These are phyloP conservation scores for Colletotrichum eremochloae DNA, from an alignment of 2,329 filamentous ascomycete genomes.

Conservation along the genomic window DNA sequence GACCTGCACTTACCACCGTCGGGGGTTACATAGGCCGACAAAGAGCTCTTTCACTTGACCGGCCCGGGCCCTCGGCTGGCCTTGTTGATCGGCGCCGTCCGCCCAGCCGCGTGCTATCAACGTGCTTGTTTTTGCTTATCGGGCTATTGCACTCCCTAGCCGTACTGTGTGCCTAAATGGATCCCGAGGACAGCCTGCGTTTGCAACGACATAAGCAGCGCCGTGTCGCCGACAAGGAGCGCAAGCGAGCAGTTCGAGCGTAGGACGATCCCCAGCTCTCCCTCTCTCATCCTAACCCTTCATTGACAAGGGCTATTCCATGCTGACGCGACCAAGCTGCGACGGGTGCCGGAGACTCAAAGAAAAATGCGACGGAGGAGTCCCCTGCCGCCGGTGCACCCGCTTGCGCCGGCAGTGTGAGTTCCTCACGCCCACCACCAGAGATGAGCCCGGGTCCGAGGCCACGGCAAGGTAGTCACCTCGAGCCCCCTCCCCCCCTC, in stretches of 20 bases:
- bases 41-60: conserved; percentile 17
- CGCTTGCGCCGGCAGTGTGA: conserved; percentile 65
- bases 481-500: too few species aligned
- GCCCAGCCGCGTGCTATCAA: conserved; percentile 20
- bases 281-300: neutral
- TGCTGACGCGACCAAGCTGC: conserved; percentile 56
- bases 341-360: conserved; percentile 68
- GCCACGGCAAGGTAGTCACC: conserved; percentile 24
- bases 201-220: conserved; percentile 44
- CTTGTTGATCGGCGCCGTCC: conserved; percentile 26
- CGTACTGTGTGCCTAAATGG: conserved; percentile 23
- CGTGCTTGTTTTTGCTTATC: conserved; percentile 19
- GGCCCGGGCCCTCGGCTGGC: conserved; percentile 34
- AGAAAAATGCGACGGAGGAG: conserved; percentile 69
- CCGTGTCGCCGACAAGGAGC: conserved; percentile 46
- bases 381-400: conserved; percentile 66
- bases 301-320: conserved; percentile 11
- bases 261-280: conserved; percentile 32
- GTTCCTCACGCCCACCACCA: conserved; percentile 55
- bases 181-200: conserved; percentile 39
- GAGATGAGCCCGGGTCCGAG: conserved; percentile 46
- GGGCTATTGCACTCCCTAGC: conserved; percentile 27
- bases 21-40: neutral
- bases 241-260: conserved; percentile 48
- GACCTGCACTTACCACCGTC: conserved; percentile 3